Evolutionary conservation across 192 early-diverging fungal species (phyloP), one percentile per base, ranked within the genome.

Genomic region (Entophlyctis luteolus): DNA sequence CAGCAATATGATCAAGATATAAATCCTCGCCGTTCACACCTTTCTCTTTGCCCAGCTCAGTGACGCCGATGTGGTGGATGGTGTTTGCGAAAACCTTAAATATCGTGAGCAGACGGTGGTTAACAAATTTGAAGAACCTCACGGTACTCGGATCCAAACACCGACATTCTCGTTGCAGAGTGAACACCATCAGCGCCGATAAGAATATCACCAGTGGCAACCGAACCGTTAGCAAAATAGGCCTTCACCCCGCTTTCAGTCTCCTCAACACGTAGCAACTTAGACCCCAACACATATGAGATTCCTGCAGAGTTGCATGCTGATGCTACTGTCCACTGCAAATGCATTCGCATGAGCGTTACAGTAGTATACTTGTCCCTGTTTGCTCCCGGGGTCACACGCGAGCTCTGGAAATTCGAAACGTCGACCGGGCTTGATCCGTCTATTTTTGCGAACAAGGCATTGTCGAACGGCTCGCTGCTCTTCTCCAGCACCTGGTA

Each of bases 91-190:
- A 42, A 42, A 42, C n/a, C n/a, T n/a, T n/a, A n/a, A n/a, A n/a
- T n/a, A n/a, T n/a, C n/a, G n/a, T n/a, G n/a, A n/a, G n/a, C n/a
- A n/a, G n/a, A n/a, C n/a, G n/a, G n/a, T n/a, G n/a, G n/a, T n/a
- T n/a, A n/a, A n/a, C n/a, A n/a, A n/a, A n/a, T n/a, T n/a, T n/a
- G n/a, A n/a, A n/a, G n/a, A n/a, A n/a, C 39, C 39, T 42, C 39
- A 12, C 39, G 39, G 10, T 8, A 12, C n/a, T 57, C 72, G 14
- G 56, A 71, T 38, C 75, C 78, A 14, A 79, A 28, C n/a, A 79
- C 29, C 16, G 72, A 18, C 12, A 63, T 22, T 3, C 73, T 23
- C 14, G 71, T 58, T 20, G 28, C 32, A 16, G 55, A 59, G 22
- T 57, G 32, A 1, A 68, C 23, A 28, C 68, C 68, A 33, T 70